These are phyloP conservation scores for Salix purpurea DNA, from an alignment of 345 rosid species.

Conservation along the genomic window DNA sequence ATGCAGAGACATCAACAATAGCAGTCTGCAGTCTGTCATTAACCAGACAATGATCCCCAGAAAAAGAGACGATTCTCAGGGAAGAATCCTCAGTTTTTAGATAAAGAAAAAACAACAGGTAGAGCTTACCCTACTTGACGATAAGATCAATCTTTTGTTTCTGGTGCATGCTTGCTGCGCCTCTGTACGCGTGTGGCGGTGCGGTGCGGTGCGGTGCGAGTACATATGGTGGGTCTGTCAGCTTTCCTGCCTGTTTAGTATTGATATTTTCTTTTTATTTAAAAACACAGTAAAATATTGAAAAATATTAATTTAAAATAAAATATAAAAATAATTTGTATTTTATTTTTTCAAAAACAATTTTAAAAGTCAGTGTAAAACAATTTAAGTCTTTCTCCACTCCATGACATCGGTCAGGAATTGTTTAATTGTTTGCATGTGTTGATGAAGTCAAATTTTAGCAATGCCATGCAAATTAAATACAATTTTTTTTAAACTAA, in stretches of 20 bases:
- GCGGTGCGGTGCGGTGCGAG: neutral
- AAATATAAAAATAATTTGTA: too few relatives aligned
- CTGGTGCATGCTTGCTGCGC: neutral
- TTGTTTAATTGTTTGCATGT: neutral
- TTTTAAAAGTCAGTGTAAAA: too few relatives aligned
- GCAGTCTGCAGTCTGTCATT: neutral
- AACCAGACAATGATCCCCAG: conserved; percentile 16
- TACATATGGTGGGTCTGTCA: neutral
- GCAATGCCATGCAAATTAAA: neutral
- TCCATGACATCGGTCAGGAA: neutral
- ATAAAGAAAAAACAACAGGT: neutral
- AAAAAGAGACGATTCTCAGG: conserved; percentile 20
- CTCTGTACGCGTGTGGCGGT: neutral
- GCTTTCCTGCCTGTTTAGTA: neutral
- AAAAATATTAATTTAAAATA: too few relatives aligned
- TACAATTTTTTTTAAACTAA: neutral
- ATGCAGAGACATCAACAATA: conserved; percentile 21
- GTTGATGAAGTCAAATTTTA: neutral
- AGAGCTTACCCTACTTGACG: conserved; percentile 12
- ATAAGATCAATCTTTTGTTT: conserved; percentile 17
- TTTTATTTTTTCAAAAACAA: too few relatives aligned
- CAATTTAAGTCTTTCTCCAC: too few relatives aligned
- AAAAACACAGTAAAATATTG: too few relatives aligned
- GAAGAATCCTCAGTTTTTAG: conserved; percentile 12
- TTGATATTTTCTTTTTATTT: too few relatives aligned